Percentiles rank a stretch among this genome's conserved stretches.
Conservation (phyloP, 495 filamentous ascomycete genomes). For the Terfezia claveryi region DNA sequence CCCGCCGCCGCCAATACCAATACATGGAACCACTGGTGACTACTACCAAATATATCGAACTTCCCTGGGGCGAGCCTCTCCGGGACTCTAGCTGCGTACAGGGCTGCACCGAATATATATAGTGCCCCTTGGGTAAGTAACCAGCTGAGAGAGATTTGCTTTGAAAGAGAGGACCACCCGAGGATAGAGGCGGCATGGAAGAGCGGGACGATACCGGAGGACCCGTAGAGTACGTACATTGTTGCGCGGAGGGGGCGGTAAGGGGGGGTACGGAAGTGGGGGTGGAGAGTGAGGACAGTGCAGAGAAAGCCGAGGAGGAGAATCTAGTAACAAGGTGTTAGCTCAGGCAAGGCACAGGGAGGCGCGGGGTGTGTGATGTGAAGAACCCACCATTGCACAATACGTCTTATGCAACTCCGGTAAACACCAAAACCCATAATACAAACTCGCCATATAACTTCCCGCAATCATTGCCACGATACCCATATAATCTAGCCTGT, state of each 20-base stretch:
- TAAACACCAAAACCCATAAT: slow-evolving; percentile 63
- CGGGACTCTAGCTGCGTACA: slow-evolving; percentile 53
- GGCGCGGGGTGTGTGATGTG: not conserved
- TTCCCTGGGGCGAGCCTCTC: slow-evolving; percentile 38
- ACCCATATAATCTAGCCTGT: slow-evolving; percentile 71
- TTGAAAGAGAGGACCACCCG: slow-evolving; percentile 32
- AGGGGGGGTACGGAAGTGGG: slow-evolving; percentile 56
- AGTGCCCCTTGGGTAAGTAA: slow-evolving; percentile 55
- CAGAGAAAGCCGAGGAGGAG: slow-evolving; percentile 52
- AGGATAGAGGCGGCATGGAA: slow-evolving; percentile 39
- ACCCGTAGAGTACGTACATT: slow-evolving; percentile 80
- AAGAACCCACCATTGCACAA: slow-evolving; percentile 40
- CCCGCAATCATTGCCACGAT: slow-evolving; percentile 79
- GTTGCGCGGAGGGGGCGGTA: slow-evolving; percentile 69
- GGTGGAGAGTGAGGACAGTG: slow-evolving; percentile 47
- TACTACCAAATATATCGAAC: slow-evolving; percentile 58
- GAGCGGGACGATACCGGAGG: slow-evolving; percentile 63
- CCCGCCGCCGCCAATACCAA: slow-evolving; percentile 45
- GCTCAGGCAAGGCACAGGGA: not conserved
- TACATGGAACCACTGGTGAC: slow-evolving; percentile 63
- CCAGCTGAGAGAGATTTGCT: slow-evolving; percentile 66
- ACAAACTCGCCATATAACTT: slow-evolving; percentile 65
- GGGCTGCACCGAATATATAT: slow-evolving; percentile 64
- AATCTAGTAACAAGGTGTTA: slow-evolving; percentile 25
- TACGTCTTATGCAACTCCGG: slow-evolving; percentile 39